phyloP scores from a whole-genome alignment of 352 stramenopile genomes.

The Pythium utonaiense region DNA sequence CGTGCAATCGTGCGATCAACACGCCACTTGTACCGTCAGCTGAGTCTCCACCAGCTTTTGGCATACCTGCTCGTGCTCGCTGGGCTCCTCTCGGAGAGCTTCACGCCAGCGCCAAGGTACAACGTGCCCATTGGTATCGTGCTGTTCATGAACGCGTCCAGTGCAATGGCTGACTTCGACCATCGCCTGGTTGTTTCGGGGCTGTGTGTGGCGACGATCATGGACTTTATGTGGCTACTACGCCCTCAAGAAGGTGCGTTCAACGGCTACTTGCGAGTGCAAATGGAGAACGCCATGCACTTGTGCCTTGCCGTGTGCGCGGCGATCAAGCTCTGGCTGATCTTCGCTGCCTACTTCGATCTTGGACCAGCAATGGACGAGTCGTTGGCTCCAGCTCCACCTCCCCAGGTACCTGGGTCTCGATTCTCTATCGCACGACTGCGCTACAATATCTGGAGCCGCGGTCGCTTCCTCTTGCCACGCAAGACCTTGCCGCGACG shows the following conservation, averaged over 20 bases:
- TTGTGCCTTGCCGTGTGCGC: constrained; percentile 45
- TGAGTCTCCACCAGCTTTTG: constrained; percentile 52
- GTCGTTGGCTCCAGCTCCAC: constrained; percentile 5
- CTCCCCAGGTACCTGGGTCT: constrained; percentile 5
- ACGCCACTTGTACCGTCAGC: constrained; percentile 31
- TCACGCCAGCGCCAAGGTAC: constrained; percentile 60
- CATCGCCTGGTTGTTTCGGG: constrained; percentile 57
- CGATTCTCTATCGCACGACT: constrained; percentile 2
- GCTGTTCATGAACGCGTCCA: constrained; percentile 32
- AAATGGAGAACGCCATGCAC: constrained; percentile 44
- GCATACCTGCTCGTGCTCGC: constrained; percentile 50
- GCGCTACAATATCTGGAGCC: constrained; percentile 42
- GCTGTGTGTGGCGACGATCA: constrained; percentile 36
- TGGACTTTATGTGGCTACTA: constrained; percentile 68
- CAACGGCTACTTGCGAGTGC: constrained; percentile 53
- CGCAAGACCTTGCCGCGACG: constrained; percentile 61
- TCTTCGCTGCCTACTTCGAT: constrained; percentile 68
- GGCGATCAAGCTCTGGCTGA: constrained; percentile 58
- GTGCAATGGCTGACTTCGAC: constrained; percentile 26
- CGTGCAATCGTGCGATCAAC: constrained; percentile 10
- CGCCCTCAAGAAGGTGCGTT: constrained; percentile 57
- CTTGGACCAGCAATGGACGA: constrained; percentile 39
- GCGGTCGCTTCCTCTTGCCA: constrained; percentile 63
- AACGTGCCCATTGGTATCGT: constrained; percentile 64
- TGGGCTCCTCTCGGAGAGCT: constrained; percentile 59